phyloP scores from a whole-genome alignment of 129 eudicot species.

The Rutidosis leptorrhynchoides region DNA sequence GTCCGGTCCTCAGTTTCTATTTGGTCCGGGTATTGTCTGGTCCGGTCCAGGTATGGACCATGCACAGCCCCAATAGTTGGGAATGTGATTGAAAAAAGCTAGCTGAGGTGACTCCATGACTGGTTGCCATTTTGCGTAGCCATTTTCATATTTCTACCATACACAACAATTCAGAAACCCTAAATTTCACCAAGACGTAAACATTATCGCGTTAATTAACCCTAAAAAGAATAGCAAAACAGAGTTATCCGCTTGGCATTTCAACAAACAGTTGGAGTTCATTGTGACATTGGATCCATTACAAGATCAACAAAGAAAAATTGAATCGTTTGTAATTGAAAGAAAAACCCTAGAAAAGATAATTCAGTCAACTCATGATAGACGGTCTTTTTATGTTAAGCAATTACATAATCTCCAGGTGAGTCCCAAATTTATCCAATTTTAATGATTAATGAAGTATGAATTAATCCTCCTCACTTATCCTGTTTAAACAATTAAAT shows the following conservation, averaged over 20 bases:
- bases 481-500: neutral
- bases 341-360: slow-evolving; percentile 45
- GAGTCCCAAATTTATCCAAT: neutral
- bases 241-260: slow-evolving; percentile 26
- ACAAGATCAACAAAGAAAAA: slow-evolving; percentile 46
- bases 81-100: too few species aligned
- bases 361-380: slow-evolving; percentile 31
- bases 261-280: slow-evolving; percentile 24
- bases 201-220: neutral
- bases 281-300: neutral
- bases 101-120: too few species aligned
- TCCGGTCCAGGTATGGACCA: too few species aligned
- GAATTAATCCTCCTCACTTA: neutral
- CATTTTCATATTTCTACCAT: neutral
- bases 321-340: slow-evolving; percentile 35
- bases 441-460: neutral
- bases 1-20: too few species aligned
- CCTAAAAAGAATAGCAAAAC: neutral
- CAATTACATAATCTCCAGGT: slow-evolving; percentile 41
- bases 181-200: neutral
- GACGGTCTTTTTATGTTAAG: slow-evolving; percentile 45
- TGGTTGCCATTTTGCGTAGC: neutral
- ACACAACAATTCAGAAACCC: neutral
- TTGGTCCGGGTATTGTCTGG: too few species aligned
- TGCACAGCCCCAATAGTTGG: too few species aligned